A percentile compares a stretch with the other conserved stretches of the same genome.
phyloP scores from a whole-genome alignment of 2,329 filamentous ascomycete genomes.

The Herpotrichia juniperi region DNA sequence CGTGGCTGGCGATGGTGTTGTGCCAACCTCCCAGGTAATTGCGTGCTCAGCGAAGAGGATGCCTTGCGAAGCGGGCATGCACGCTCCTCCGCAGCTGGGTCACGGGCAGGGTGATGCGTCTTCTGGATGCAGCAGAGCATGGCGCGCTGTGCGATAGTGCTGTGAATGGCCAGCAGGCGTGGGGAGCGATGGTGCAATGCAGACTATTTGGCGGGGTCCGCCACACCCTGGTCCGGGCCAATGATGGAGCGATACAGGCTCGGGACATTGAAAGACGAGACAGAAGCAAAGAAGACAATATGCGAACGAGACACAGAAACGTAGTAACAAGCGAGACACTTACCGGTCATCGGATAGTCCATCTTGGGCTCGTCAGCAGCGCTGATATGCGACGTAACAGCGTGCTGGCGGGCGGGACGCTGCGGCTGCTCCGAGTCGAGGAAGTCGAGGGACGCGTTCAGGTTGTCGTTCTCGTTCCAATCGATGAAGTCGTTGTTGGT shows the following conservation, averaged over 20 bases:
- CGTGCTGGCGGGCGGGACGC: slow-evolving; percentile 15
- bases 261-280: slow-evolving; percentile 15
- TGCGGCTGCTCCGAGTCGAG: slow-evolving; percentile 35
- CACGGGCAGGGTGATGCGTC: slow-evolving; percentile 14
- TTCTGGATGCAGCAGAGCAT: slow-evolving; percentile 9
- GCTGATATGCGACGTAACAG: slow-evolving; percentile 6
- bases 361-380: slow-evolving; percentile 32
- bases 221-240: slow-evolving; percentile 18
- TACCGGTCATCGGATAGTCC: slow-evolving; percentile 45
- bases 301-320: slow-evolving; percentile 12
- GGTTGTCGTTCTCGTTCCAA: slow-evolving; percentile 62
- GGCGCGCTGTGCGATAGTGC: slow-evolving; percentile 28
- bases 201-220: slow-evolving; percentile 32
- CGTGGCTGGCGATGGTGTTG: slow-evolving; percentile 18
- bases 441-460: slow-evolving; percentile 32
- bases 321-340: slow-evolving; percentile 20
- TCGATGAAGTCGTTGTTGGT: slow-evolving; percentile 66
- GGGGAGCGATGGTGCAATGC: slow-evolving; percentile 33
- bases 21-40: slow-evolving; percentile 32
- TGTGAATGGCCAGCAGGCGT: slow-evolving; percentile 25
- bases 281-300: slow-evolving; percentile 13
- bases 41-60: slow-evolving; percentile 41
- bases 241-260: slow-evolving; percentile 28
- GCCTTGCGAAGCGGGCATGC: slow-evolving; percentile 9
- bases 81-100: slow-evolving; percentile 19